Evolutionary conservation across 1,284 basidiomycete genomes (phyloP), one percentile per base, ranked within the genome.

Genomic region (Malassezia brasiliensis): DNA sequence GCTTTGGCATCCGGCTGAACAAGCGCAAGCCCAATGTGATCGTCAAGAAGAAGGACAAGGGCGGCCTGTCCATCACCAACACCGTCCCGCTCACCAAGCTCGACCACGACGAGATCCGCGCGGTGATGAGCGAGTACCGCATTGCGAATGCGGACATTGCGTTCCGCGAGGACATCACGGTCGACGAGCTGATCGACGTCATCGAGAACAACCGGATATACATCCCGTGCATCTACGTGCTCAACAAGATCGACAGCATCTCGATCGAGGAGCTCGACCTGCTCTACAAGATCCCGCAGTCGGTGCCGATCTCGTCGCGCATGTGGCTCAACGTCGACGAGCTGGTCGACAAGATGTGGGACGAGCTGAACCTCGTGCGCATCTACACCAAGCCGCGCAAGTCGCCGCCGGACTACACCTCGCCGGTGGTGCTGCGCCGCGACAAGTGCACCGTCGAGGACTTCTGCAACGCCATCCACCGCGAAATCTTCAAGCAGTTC

Each of bases 271-370:
- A 99, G 77, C 83, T 99, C 38, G 91, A 98, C 76, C 81, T 98
- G 50, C 79, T 99, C 77, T 91, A 77, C 75, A 81, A 78, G 77
- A 96, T 98, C 64, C 94, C 94, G 15, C 83, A 88, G 77, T 90
- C 88, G 56, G 93, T 96, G 6, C 94, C 94, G 5, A 82, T 99
- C 72, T 90, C 88, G 15, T 90, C 88, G 9, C 83, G 83, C 61
- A 84, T 90, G 72, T 98, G 93, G 93, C 80, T 96, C 68, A 98
- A 98, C 77, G 80, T 98, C 66, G 94, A 98, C 76, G 94, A 99
- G 75, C 81, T 98, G 41, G 83, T 88, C 52, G 86, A 90, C 60
- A 73, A 72, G 49, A 75, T 76, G 68, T 76, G 75, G 75, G 56
- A 69, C 41, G 63, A 68, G 46, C 60, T 75, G 8, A 53, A 64